Evolutionary conservation across 257 asterid species (phyloP), one percentile per base, ranked within the genome.

Genomic region (Linderniella brevidens): DNA sequence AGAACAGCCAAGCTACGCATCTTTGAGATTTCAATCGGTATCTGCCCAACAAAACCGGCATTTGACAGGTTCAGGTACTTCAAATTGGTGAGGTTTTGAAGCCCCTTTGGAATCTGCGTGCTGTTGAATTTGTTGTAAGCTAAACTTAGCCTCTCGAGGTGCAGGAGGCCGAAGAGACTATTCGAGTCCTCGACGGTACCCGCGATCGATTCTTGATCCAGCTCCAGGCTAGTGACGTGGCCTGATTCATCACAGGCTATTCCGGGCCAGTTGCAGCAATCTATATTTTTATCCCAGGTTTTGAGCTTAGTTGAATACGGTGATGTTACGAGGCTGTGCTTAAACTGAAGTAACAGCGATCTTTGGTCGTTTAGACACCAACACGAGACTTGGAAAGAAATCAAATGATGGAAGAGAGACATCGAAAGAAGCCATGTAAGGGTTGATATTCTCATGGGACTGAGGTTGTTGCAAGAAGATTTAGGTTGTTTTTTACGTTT

Each of bases 211-310:
- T 42, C 47, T 5, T 42, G 14, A 14, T 42, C 47, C 2, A 42
- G 47, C 18, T 42, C 17, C 47, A 42, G 17, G 18, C 47, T 42
- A 13, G 17, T 42, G 13, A 42, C 47, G n/a, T 13, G 47, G 11
- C 47, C 47, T n/a, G 15, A 0, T 8, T 13, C 8, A 42, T 25
- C 32, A 25, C 47, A 42, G 7, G 7, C 47, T 8, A 42, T 17
- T 8, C 47, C 47, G 8, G 47, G 3, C 47, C 47, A 42, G 47
- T 14, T 42, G 47, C 47, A 13, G 18, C 47, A 42, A 16, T 42
- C 47, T 2, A 11, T 4, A 8, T 13, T 11, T 1, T 9, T 14
- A 13, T 42, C n/a, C 47, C 47, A 42, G 0, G 5, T 13, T 13
- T 1, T 16, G 8, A 42, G 47, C 18, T 14, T 42, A 2, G 17